A percentile compares a stretch with the other conserved stretches of the same genome.
These are phyloP conservation scores for Diaporthe destruens DNA, from an alignment of 2,329 filamentous ascomycete genomes.

Conservation along the genomic window DNA sequence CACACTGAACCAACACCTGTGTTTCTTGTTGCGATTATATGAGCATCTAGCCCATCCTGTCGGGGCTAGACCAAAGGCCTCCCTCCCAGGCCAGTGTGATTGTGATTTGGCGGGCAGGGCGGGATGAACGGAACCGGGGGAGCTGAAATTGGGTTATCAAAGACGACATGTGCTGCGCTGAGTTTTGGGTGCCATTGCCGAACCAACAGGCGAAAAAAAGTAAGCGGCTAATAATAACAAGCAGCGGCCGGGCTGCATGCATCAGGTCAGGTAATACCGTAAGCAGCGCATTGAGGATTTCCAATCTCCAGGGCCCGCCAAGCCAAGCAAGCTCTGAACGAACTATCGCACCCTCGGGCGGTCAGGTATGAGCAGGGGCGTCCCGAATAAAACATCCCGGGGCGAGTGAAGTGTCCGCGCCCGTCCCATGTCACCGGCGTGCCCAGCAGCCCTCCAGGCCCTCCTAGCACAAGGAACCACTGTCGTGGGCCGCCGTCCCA, in stretches of 20 bases:
- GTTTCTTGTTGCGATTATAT: neutral
- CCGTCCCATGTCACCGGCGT: constrained; percentile 21
- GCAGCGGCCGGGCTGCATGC: neutral
- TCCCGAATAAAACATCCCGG: constrained; percentile 25
- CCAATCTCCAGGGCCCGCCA: constrained; percentile 32
- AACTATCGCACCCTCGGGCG: neutral
- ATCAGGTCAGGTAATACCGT: constrained; percentile 11
- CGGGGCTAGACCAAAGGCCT: constrained; percentile 18
- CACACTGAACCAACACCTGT: neutral
- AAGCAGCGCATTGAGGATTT: constrained; percentile 16
- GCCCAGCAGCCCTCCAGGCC: neutral
- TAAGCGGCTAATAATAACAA: constrained; percentile 6
- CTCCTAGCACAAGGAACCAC: constrained; percentile 2
- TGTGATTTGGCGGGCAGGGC: constrained; percentile 5
- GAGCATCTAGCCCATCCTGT: constrained; percentile 11
- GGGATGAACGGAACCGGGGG: constrained; percentile 8
- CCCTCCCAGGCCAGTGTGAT: constrained; percentile 1
- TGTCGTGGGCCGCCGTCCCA: neutral
- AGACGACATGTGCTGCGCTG: constrained; percentile 15
- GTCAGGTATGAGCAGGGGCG: constrained; percentile 10
- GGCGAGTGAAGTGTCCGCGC: constrained; percentile 29
- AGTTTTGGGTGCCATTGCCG: constrained; percentile 15
- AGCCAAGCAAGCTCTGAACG: constrained; percentile 27
- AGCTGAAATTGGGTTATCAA: constrained; percentile 30
- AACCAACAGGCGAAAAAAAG: neutral